Evolutionary conservation across 2,329 filamentous ascomycete species (phyloP), one percentile per base, ranked within the genome.

Genomic region (Ceratocystiopsis sp.): DNA sequence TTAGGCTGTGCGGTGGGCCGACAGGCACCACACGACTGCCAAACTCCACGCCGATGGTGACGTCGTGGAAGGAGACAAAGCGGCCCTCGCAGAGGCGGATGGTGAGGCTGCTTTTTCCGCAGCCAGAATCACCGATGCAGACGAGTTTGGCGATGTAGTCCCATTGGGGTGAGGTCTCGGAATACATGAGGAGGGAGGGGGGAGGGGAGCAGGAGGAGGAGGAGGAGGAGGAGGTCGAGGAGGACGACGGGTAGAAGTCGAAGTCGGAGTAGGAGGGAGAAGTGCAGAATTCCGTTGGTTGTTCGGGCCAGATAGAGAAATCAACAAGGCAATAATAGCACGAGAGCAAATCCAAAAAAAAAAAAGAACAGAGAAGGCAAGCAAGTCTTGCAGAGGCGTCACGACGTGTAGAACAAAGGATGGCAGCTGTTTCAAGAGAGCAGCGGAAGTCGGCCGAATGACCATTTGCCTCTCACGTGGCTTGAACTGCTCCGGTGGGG

Each of bases 91-190:
- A 95, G 50, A 96, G 83, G 50, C 89, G 84, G 59, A 95, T 87
- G 45, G 87, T 94, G 53, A 95, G 75, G 62, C 84, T 76, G 49
- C 85, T 93, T 69, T 98, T 98, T 57, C 91, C 91, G 58, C 85
- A 93, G 59, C 87, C 91, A 38, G 83, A 91, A 67, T 96, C 91
- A 61, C 91, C 91, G 56, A 98, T 86, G 66, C 85, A 93, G 58
- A 96, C 89, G 55, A 98, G 84, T 65, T 98, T 98, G 61, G 89
- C 87, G 59, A 96, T 98, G 68, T 93, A 96, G 67, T 96, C 86
- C 89, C 89, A 96, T 62, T 85, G 80, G 56, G 78, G 73, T 17
- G 49, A 45, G 14, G 49, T 42, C 12, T 47, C 37, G 21, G 65
- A 60, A 57, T 71, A 70, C 72, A 77, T 77, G 58, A 53, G 50